A percentile compares a stretch with the other conserved stretches of the same genome.
These are phyloP conservation scores for Dendrostoma leiphaemia DNA, from an alignment of 2,329 filamentous ascomycete genomes.

Conservation along the genomic window DNA sequence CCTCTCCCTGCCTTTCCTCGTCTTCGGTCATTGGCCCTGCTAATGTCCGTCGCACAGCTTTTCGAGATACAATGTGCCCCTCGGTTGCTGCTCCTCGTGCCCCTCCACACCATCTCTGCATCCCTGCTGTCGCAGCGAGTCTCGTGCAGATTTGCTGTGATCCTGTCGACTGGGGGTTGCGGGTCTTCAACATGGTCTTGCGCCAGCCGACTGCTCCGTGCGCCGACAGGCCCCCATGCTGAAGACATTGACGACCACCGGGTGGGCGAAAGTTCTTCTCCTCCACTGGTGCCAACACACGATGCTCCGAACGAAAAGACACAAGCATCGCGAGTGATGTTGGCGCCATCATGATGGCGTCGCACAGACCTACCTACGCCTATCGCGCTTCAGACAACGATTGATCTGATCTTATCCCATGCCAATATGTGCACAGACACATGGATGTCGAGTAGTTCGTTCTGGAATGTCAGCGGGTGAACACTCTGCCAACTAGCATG, in stretches of 20 bases:
- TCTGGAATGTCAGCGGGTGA: too few species aligned
- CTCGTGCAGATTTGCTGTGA: conserved; percentile 13
- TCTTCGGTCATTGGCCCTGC: conserved; percentile 4
- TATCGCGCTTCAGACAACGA: too few species aligned
- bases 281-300: conserved; percentile 5
- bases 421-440: too few species aligned
- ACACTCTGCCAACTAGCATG: not conserved
- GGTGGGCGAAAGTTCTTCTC: not conserved
- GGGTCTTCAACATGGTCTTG: conserved; percentile 4
- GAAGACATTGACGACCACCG: not conserved
- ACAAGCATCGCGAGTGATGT: not conserved
- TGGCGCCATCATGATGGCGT: not conserved
- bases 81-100: too few species aligned
- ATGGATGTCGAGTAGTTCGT: too few species aligned
- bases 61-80: not conserved
- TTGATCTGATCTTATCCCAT: too few species aligned
- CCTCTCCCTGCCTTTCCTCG: not conserved
- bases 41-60: conserved; percentile 15
- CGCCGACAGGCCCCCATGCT: conserved; percentile 4
- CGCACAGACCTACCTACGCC: too few species aligned
- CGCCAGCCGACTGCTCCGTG: conserved; percentile 14
- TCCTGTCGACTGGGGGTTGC: conserved; percentile 9
- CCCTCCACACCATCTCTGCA: not conserved
- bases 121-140: conserved; percentile 6
- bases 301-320: not conserved